Base-by-base conservation (phyloP, 2,329 filamentous ascomycete genomes). In the Sclerotinia nivalis region DNA sequence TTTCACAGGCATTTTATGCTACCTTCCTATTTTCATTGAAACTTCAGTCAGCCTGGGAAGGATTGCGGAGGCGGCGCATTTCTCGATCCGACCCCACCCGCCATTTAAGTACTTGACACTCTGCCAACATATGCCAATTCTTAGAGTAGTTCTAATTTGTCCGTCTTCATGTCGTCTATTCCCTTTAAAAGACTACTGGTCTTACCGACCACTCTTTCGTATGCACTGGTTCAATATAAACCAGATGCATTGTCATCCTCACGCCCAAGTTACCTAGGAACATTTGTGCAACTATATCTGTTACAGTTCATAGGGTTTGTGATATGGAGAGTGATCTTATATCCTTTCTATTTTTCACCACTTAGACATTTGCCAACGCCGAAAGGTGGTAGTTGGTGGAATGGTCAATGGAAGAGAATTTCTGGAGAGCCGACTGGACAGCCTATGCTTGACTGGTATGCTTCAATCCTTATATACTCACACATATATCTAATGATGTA, bases 311-410 rank as follows among this genome's bases (percentile, higher is more conserved):
- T 80, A 4, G 67, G 76, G 1, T 81, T 79, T 72, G 74, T 74
- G 4, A 73, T 79, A 37, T 87, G 81, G 78, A 76, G 69, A 7
- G 75, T 86, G 0, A 64, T 88, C 13, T 74, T 91, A 56, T 90
- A 88, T 74, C 89, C 88, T 4, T 79, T 82, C 47, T 86, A 83
- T 71, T 80, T 90, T 71, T 88, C 84, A 52, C 87, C 87, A 3
- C 74, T 91, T 60, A 83, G 86, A 71, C 80, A 87, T 74, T 76
- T 91, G 45, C 88, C 88, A 5, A 79, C 81, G 18, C 85, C 87
- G 8, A 75, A 81, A 78, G 77, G 74, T 12, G 79, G 80, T 60
- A 79, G 78, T 69, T 83, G 82, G 75, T 77, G 84, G 70, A 83
- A 78, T 71, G 85, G 85, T 2, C 84, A 86, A 66, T 80, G 79